These are phyloP conservation scores for Claviceps citrina DNA, from an alignment of 2,329 filamentous ascomycete species.

Conservation along the genomic window DNA sequence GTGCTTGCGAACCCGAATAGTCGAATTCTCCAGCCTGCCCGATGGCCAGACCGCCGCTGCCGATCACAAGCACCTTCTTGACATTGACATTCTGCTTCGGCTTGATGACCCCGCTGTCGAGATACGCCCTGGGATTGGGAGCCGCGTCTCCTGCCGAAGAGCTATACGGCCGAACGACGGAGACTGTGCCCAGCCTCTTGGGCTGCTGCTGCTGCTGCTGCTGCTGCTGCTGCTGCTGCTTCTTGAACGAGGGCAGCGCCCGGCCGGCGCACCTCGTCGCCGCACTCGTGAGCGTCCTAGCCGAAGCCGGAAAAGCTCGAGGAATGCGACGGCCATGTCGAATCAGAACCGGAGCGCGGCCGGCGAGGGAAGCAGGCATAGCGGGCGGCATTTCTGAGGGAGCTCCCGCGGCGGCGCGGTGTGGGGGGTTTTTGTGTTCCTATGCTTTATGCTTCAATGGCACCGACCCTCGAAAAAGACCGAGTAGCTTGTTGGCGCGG, in stretches of 20 bases:
- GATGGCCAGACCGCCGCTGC: slow-evolving; percentile 87
- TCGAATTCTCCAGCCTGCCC: slow-evolving; percentile 97
- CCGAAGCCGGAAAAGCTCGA: slow-evolving; percentile 25
- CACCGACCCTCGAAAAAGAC: slow-evolving; percentile 23
- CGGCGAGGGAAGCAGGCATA: slow-evolving; percentile 30
- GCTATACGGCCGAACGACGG: slow-evolving; percentile 27
- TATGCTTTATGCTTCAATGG: slow-evolving; percentile 20
- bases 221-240: too few species aligned
- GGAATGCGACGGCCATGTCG: slow-evolving; percentile 38
- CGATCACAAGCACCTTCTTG: slow-evolving; percentile 94
- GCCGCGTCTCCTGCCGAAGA: slow-evolving; percentile 44
- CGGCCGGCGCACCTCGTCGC: slow-evolving; percentile 19
- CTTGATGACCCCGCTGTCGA: slow-evolving; percentile 76
- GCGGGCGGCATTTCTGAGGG: slow-evolving; percentile 23
- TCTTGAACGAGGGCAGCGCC: slow-evolving; percentile 16
- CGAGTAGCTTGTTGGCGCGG: too few species aligned
- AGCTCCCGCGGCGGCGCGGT: slow-evolving; percentile 18
- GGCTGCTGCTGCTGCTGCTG: slow-evolving; percentile 10
- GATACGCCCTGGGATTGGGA: slow-evolving; percentile 71
- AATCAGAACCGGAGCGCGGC: slow-evolving; percentile 42
- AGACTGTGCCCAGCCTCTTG: slow-evolving; percentile 34
- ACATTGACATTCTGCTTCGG: slow-evolving; percentile 69
- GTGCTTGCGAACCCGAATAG: slow-evolving; percentile 90
- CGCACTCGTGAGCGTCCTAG: slow-evolving; percentile 28
- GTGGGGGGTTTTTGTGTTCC: too few species aligned